Conservation (phyloP, 345 rosid species). For the Gossypium bickii region DNA sequence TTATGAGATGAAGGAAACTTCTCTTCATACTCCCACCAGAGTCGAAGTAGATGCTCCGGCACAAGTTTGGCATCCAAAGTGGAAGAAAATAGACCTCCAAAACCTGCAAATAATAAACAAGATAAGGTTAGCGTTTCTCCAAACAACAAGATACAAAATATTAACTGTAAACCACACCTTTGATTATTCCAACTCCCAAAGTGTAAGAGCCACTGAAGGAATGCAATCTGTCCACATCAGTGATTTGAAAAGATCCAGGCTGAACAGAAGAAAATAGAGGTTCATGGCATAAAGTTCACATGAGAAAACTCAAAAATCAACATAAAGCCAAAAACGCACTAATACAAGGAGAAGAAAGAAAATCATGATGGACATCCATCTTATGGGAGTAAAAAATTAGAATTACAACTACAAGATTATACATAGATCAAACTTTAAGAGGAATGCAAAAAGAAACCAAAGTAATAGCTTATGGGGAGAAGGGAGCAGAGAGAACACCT, state of each 20-base stretch:
- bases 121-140: not conserved
- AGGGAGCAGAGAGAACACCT: not conserved
- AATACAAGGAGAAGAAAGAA: not conserved
- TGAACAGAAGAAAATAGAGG: slow-evolving; percentile 30
- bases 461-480: not conserved
- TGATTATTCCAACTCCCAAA: slow-evolving; percentile 64
- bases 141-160: not conserved
- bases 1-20: slow-evolving; percentile 34
- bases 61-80: slow-evolving; percentile 68
- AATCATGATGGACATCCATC: not conserved
- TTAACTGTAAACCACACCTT: slow-evolving; percentile 38
- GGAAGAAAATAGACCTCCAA: slow-evolving; percentile 52
- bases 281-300: not conserved
- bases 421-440: not conserved
- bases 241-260: slow-evolving; percentile 50
- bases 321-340: not conserved
- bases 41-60: slow-evolving; percentile 77
- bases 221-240: slow-evolving; percentile 54
- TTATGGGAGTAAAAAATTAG: not conserved
- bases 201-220: slow-evolving; percentile 63
- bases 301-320: not conserved
- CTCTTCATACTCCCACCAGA: slow-evolving; percentile 58
- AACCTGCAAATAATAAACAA: slow-evolving; percentile 43
- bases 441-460: not conserved
- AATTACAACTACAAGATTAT: not conserved